Evolutionary conservation across 1,139 yeast genomes (phyloP), one percentile per base, ranked within the genome.

Genomic region (Debaryomyces singareniensis): DNA sequence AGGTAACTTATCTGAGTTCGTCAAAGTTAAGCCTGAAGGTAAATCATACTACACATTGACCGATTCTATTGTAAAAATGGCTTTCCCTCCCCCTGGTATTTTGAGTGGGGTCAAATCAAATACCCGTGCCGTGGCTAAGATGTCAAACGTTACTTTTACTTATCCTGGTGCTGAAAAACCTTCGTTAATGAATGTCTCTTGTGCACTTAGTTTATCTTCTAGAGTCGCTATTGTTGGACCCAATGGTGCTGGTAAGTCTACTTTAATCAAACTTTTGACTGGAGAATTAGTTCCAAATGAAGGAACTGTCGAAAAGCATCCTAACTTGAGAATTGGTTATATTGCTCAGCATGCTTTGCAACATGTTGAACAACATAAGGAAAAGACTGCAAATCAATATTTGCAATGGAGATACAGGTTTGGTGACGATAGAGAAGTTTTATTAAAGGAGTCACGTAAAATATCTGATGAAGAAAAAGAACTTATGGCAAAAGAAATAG

Each of bases 241-340:
- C 40, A 91, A 91, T 56, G 98, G 98, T 71, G 98, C 98, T 34
- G 98, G 98, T 67, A 91, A 91, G 58, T 86, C 96, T 5, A 91
- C 98, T 13, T 71, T 91, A 50, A 91, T 91, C 61, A 91, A 91
- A 60, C 68, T 89, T 32, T 71, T 91, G 47, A 91, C 97, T 9
- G 98, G 85, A 40, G 98, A 91, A 59, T 68, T 86, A 38, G 72
- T 84, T 32, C 96, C 98, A 16, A 71, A 76, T 42, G 72, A 64
- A 40, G 98, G 98, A 49, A 79, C 76, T 40, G 96, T 91, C 36
- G 97, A 91, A 64, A 91, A 91, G 62, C 98, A 91, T 63, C 97
- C 97, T 40, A 91, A 91, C 61, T 72, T 91, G 63, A 89, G 98
- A 71, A 86, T 91, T 50, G 98, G 97, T 39, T 91, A 91, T 63